Percentiles rank a stretch among this genome's conserved stretches.
Conservation (phyloP, 2,329 filamentous ascomycete genomes). For the Cylindrodendrum hubeiense region DNA sequence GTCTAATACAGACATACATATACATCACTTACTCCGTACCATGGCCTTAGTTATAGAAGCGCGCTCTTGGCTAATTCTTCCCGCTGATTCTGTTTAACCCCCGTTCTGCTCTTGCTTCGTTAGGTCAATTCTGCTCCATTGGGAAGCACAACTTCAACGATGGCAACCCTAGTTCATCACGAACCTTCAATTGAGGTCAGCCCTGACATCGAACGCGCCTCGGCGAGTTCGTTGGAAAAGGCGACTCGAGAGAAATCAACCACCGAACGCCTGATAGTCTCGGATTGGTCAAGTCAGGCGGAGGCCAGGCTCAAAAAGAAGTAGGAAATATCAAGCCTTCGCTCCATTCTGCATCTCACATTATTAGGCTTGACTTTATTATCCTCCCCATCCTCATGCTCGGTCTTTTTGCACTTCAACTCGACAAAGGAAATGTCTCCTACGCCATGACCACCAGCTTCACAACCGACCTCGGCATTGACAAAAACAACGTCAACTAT, state of each 20-base stretch:
- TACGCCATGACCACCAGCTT: slow-evolving; percentile 63
- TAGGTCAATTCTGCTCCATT: too few relatives aligned
- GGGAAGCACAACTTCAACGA: too few relatives aligned
- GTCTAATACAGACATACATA: too few relatives aligned
- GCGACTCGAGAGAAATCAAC: background rate
- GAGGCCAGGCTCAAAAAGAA: slow-evolving; percentile 10
- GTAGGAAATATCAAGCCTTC: background rate
- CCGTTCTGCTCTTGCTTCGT: too few relatives aligned
- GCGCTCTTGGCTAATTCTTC: too few relatives aligned
- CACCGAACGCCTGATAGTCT: background rate
- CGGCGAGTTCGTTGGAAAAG: too few relatives aligned
- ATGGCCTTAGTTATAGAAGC: too few relatives aligned
- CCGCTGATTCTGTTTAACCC: too few relatives aligned
- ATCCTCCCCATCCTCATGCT: slow-evolving; percentile 35
- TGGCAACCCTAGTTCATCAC: too few relatives aligned
- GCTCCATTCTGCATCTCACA: background rate
- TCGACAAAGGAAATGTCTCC: slow-evolving; percentile 53
- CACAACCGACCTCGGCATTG: slow-evolving; percentile 59
- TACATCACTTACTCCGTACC: too few relatives aligned
- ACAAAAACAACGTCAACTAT: slow-evolving; percentile 61
- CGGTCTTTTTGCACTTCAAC: slow-evolving; percentile 39
- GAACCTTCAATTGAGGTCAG: too few relatives aligned
- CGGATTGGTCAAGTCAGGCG: slow-evolving; percentile 1
- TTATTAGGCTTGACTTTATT: slow-evolving; percentile 29
- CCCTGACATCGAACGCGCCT: too few relatives aligned